Conservation (phyloP, 257 asterid species). For the Przewalskia tangutica region DNA sequence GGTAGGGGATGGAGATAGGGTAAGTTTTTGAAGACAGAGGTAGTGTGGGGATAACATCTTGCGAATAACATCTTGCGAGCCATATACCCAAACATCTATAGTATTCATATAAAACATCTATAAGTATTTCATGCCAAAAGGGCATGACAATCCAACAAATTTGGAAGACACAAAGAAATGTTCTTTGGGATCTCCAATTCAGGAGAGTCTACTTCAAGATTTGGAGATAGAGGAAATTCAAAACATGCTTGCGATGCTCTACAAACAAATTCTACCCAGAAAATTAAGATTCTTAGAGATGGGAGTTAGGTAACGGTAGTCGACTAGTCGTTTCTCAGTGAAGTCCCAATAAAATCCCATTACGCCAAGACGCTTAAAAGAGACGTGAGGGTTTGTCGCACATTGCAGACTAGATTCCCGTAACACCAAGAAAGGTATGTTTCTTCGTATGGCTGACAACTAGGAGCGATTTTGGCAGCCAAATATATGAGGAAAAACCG, state of each 20-base stretch:
- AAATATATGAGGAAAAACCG: background rate
- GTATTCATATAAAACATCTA: background rate
- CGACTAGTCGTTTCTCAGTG: background rate
- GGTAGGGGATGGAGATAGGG: background rate
- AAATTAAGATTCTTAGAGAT: background rate
- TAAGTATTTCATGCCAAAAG: background rate
- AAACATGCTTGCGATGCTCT: background rate
- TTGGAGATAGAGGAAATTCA: background rate
- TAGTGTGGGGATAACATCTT: background rate
- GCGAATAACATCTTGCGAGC: background rate
- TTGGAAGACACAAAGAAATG: background rate
- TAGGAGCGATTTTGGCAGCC: background rate
- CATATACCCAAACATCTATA: background rate
- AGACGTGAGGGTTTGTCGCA: background rate
- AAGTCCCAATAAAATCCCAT: background rate
- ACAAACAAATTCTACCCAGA: background rate
- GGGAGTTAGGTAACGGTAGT: background rate
- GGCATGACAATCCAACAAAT: background rate
- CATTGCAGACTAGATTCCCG: background rate
- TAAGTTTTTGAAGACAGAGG: background rate
- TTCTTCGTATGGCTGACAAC: background rate
- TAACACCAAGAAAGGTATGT: background rate
- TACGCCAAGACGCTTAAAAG: background rate
- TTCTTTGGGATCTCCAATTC: background rate
- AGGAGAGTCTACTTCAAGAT: background rate